Evolutionary conservation across 768 basidiomycete genomes (phyloP).

Genomic region (Boletus rufocinnamomeus): DNA sequence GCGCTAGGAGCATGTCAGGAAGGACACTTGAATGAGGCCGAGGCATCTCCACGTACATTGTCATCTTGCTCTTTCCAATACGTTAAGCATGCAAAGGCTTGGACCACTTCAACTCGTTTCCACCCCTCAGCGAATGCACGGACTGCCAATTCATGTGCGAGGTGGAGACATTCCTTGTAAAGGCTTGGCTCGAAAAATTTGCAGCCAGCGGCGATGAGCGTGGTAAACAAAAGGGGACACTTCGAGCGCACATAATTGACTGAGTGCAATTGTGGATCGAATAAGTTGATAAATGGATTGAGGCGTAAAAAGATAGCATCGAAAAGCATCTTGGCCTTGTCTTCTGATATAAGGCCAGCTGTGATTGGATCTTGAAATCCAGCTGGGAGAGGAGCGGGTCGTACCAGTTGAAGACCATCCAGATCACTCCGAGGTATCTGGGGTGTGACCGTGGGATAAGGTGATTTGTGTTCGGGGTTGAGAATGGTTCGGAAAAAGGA

Average conservation of each 20-base stretch:
- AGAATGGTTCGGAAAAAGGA: constrained; percentile 85
- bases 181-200: constrained; percentile 77
- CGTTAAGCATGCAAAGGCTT: constrained; percentile 85
- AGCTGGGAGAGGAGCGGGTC: constrained; percentile 39
- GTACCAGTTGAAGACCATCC: constrained; percentile 37
- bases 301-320: constrained; percentile 80
- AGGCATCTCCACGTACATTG: constrained; percentile 48
- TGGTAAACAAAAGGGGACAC: constrained; percentile 83
- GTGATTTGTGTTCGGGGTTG: constrained; percentile 61
- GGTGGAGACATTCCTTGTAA: constrained; percentile 66
- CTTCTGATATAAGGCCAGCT: constrained; percentile 68
- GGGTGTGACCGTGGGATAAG: constrained; percentile 31
- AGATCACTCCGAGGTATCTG: constrained; percentile 37
- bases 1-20: constrained; percentile 45
- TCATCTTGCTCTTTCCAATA: constrained; percentile 92
- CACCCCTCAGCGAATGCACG: constrained; percentile 77
- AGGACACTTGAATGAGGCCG: not conserved
- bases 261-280: constrained; percentile 86
- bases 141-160: constrained; percentile 73
- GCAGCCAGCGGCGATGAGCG: constrained; percentile 79
- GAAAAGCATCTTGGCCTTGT: constrained; percentile 70
- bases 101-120: constrained; percentile 84
- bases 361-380: constrained; percentile 68
- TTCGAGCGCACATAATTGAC: constrained; percentile 74
- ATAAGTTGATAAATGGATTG: constrained; percentile 87